Base-by-base conservation (phyloP, 1,139 yeast genomes). In the Zygosaccharomyces sapae region DNA sequence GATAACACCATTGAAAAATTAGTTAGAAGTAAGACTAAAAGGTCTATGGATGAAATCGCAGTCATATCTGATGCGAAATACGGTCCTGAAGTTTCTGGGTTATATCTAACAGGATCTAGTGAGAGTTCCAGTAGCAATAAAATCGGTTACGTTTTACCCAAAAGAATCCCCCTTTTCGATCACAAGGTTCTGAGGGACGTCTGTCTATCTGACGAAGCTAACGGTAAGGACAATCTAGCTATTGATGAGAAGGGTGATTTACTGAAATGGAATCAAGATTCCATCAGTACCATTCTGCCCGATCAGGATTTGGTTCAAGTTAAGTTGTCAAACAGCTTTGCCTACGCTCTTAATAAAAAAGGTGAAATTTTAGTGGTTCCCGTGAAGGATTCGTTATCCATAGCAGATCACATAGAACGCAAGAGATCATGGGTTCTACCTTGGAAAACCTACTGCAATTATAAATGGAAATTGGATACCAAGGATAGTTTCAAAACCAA, bases 201-300 rank as follows among this genome's bases (percentile, higher is more conserved):
- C n/a, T 70, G 72, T 31, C 59, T 86, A 1, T 69, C 72, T 19
- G 33, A 36, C 9, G 41, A 34, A 8, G 35, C 47, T 10, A 79
- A 75, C 19, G 67, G 65, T 6, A 72, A 82, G 22, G 85, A 80
- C 5, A 60, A 61, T 3, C 81, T 81, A 1, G 81, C 94, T 1
- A 76, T 81, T 19, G 77, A 82, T 51, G 76, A 75, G 1, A 75
- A 76, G 22, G 97, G 97, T n/a, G 78, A 83, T 57, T 74, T 87
- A 19, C 81, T 79, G 50, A 86, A 83, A 61, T 86, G 89, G 84
- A 77, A 80, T 35, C 58, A 42, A 5, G 41, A 44, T 2, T 24
- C 30, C 10, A 39, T 52, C 54, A 71, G 46, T 68, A 12, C 42
- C 3, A 18, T 62, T 5, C 45, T 63, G 29, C 44, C 70, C 36